Conservation (phyloP, 176 grass and related monocot species). For the Lolium rigidum region DNA sequence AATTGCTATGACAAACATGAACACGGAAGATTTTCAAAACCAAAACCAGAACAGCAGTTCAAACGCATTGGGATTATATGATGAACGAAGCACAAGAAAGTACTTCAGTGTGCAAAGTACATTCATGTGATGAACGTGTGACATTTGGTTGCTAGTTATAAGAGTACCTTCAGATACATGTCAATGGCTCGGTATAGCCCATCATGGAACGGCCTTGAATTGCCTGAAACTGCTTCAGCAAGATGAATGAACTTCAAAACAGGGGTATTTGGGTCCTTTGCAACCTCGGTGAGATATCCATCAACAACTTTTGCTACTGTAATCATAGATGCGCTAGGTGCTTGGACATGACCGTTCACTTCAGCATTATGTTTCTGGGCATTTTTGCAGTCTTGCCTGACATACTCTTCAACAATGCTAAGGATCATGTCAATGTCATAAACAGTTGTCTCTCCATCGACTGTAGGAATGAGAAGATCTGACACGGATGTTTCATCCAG, state of each 20-base stretch:
- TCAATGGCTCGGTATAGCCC: conserved; percentile 89
- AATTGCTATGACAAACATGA: background rate
- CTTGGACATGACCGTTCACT: conserved; percentile 52
- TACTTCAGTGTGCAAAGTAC: background rate
- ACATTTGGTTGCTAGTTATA: conserved; percentile 16
- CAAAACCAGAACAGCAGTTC: background rate
- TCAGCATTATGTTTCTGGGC: conserved; percentile 55
- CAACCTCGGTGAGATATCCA: conserved; percentile 84
- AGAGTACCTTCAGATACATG: conserved; percentile 92
- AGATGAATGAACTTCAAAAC: conserved; percentile 81
- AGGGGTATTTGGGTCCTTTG: conserved; percentile 75
- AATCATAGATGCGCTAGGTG: conserved; percentile 60
- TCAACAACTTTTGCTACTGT: conserved; percentile 85
- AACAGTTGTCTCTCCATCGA: conserved; percentile 62
- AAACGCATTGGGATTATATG: conserved; percentile 27
- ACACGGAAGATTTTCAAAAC: background rate
- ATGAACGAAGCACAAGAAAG: background rate
- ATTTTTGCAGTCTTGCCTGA: conserved; percentile 65
- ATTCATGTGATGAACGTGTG: background rate
- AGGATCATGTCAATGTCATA: conserved; percentile 92
- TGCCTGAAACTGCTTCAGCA: conserved; percentile 68
- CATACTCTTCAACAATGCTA: conserved; percentile 86
- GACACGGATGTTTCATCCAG: conserved; percentile 78
- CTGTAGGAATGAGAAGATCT: conserved; percentile 88
- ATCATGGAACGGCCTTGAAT: conserved; percentile 83